Evolutionary conservation across 108 stramenopile species (phyloP).

Genomic region (Cyclotella atomus): DNA sequence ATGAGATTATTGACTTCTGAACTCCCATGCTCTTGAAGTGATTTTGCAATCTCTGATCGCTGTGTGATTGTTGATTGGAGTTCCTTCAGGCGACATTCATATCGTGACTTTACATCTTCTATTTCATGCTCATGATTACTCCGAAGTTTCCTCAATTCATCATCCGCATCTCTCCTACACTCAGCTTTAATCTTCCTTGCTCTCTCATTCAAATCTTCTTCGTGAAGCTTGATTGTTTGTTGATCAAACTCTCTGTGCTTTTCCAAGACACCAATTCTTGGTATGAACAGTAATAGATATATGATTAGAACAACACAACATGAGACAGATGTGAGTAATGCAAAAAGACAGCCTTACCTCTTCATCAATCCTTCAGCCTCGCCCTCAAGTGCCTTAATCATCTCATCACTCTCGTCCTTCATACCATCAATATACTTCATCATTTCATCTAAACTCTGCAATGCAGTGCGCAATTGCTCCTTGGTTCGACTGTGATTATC

Average conservation of each 20-base stretch:
- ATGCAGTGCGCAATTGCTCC: constrained; percentile 32
- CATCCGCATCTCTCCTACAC: background rate
- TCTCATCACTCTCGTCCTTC: constrained; percentile 39
- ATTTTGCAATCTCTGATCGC: background rate
- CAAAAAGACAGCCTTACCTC: background rate
- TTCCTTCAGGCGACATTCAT: constrained; percentile 1
- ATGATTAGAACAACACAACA: background rate
- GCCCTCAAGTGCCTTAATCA: constrained; percentile 31
- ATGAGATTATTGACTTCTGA: constrained; percentile 2
- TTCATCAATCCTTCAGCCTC: constrained; percentile 22
- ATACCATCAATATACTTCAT: constrained; percentile 43
- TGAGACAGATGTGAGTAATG: background rate
- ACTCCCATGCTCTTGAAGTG: background rate
- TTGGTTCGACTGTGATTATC: background rate
- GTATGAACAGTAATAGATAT: background rate
- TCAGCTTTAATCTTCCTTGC: constrained; percentile 5
- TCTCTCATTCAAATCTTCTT: constrained; percentile 13
- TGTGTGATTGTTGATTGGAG: constrained; percentile 1
- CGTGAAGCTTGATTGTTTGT: constrained; percentile 9
- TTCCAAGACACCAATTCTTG: constrained; percentile 15
- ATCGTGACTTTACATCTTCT: background rate
- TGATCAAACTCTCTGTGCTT: constrained; percentile 10
- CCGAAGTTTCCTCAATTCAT: background rate
- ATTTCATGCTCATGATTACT: constrained; percentile 1
- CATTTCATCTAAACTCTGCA: constrained; percentile 45